Evolutionary conservation across 306 rosid genomes (phyloP).

Genomic region (Cicer cuneatum): DNA sequence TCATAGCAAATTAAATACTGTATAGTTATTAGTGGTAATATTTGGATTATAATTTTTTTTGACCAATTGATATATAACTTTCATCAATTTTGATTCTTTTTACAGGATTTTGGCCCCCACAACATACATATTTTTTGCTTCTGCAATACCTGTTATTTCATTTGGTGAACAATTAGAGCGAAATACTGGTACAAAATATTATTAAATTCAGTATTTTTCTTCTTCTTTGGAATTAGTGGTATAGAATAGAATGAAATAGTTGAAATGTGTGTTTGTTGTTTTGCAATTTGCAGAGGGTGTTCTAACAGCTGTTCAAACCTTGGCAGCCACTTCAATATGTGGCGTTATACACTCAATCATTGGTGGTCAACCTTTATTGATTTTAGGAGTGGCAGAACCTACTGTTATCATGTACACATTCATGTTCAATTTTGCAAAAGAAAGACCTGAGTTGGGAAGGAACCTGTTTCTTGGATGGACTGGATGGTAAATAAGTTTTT

Average conservation of each 20-base stretch:
- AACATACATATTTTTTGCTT: slow-evolving; percentile 85
- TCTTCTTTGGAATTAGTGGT: not conserved
- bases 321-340: slow-evolving; percentile 85
- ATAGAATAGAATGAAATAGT: no score
- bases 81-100: slow-evolving; percentile 26
- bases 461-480: slow-evolving; percentile 86
- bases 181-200: slow-evolving; percentile 65
- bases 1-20: no score
- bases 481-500: slow-evolving; percentile 66
- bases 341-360: slow-evolving; percentile 87
- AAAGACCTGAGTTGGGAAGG: slow-evolving; percentile 74
- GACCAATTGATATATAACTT: not conserved
- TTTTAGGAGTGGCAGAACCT: slow-evolving; percentile 98
- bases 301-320: slow-evolving; percentile 92
- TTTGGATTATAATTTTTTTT: not conserved
- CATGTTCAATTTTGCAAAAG: slow-evolving; percentile 92
- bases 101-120: slow-evolving; percentile 92
- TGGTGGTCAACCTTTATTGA: slow-evolving; percentile 93
- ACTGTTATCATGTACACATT: slow-evolving; percentile 96
- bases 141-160: slow-evolving; percentile 85
- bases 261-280: slow-evolving; percentile 5
- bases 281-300: slow-evolving; percentile 67
- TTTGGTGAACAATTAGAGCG: slow-evolving; percentile 85
- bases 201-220: not conserved
- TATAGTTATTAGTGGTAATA: not conserved